Conservation (phyloP, 768 basidiomycete genomes). For the Xerocomus potaroensis region DNA sequence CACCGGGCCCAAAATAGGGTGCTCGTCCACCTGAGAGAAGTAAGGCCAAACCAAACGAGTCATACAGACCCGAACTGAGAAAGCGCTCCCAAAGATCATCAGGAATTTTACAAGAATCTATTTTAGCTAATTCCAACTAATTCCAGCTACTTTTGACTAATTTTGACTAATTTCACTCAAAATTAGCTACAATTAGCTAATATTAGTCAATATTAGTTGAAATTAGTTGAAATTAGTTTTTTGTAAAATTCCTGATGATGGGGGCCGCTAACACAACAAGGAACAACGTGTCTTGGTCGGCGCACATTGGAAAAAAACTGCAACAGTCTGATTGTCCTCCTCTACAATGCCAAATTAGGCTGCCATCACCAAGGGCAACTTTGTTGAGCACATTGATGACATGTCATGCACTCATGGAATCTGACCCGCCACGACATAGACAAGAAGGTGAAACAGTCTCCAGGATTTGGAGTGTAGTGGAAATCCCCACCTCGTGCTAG, state of each 20-base stretch:
- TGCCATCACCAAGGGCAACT: slow-evolving; percentile 52
- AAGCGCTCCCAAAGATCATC: too few relatives aligned
- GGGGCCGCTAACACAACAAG: background rate
- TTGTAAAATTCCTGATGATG: background rate
- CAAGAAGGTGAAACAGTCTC: too few relatives aligned
- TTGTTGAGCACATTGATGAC: slow-evolving; percentile 70
- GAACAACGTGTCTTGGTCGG: slow-evolving; percentile 62
- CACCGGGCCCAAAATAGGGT: slow-evolving; percentile 76
- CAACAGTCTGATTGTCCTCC: slow-evolving; percentile 55
- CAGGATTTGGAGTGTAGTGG: too few relatives aligned
- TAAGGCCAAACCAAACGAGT: slow-evolving; percentile 77
- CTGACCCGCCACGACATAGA: too few relatives aligned
- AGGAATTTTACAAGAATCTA: too few relatives aligned
- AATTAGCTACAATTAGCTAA: too few relatives aligned
- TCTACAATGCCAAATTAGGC: slow-evolving; percentile 18
- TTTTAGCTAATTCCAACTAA: too few relatives aligned
- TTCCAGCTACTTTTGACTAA: too few relatives aligned
- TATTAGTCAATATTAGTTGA: too few relatives aligned
- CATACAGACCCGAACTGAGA: slow-evolving; percentile 73
- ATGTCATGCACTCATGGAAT: slow-evolving; percentile 81
- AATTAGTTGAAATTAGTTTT: too few relatives aligned
- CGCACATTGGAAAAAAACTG: slow-evolving; percentile 85
- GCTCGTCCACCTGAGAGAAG: slow-evolving; percentile 74
- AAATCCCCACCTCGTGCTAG: too few relatives aligned
- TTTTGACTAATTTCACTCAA: too few relatives aligned